A percentile compares a stretch with the other conserved stretches of the same genome.
Conservation (phyloP, 2,329 filamentous ascomycete species). For the Corynespora cassiicola region DNA sequence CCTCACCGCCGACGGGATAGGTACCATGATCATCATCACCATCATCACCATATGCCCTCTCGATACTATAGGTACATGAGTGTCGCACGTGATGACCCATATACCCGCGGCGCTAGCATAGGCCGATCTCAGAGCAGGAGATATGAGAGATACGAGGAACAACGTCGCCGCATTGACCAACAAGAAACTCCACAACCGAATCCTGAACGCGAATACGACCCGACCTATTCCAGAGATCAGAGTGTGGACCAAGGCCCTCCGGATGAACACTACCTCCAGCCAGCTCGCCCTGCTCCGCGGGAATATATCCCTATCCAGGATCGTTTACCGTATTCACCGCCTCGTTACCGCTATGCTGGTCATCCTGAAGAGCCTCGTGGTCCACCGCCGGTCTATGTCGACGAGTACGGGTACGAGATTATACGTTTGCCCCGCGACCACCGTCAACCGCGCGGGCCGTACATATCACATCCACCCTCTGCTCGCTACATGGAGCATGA, state of each 20-base stretch:
- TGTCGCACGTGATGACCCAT: conserved; percentile 41
- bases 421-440: conserved; percentile 37
- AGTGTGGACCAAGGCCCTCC: conserved; percentile 36
- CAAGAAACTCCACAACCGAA: conserved; percentile 44
- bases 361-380: conserved; percentile 29
- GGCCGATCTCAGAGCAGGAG: conserved; percentile 39
- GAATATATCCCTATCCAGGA: conserved; percentile 44
- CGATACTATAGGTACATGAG: conserved; percentile 46
- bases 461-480: conserved; percentile 23
- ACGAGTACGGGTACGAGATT: conserved; percentile 42
- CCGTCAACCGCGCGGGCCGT: conserved; percentile 23
- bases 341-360: conserved; percentile 33
- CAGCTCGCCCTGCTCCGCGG: conserved; percentile 24
- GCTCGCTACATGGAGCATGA: conserved; percentile 32
- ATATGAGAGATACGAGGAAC: conserved; percentile 40
- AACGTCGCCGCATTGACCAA: conserved; percentile 43
- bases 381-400: conserved; percentile 35
- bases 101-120: conserved; percentile 41
- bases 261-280: conserved; percentile 32
- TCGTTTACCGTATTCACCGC: conserved; percentile 33
- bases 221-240: conserved; percentile 37
- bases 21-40: conserved; percentile 37
- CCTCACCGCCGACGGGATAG: conserved; percentile 41
- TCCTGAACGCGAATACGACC: conserved; percentile 32
- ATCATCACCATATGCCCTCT: conserved; percentile 37